phyloP scores from a whole-genome alignment of 75 land plant species.

The Isoetes taiwanensis region DNA sequence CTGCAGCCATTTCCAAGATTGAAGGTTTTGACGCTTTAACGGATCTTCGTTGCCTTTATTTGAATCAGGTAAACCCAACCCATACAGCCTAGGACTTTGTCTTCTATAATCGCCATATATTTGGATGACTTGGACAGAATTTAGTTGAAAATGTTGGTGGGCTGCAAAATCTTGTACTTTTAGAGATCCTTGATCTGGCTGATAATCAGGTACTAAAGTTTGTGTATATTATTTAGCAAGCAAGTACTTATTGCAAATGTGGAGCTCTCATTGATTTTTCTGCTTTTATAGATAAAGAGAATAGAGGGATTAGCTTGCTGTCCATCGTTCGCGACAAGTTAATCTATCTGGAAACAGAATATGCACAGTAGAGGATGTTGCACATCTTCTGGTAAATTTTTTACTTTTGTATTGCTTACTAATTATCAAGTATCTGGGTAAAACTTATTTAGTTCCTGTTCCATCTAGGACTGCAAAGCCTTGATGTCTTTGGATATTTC shows the following conservation, averaged over 20 bases:
- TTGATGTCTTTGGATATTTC: conserved; percentile 28
- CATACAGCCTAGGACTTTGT: neutral
- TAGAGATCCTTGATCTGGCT: conserved; percentile 25
- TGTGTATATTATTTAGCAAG: neutral
- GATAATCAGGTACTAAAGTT: conserved; percentile 22
- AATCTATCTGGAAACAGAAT: conserved; percentile 29
- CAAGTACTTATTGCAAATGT: neutral
- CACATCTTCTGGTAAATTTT: conserved; percentile 17
- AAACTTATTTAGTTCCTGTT: neutral
- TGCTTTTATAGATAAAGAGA: conserved; percentile 14
- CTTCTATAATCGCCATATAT: neutral
- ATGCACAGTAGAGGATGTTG: conserved; percentile 13
- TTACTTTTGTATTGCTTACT: neutral
- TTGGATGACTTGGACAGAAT: conserved; percentile 13
- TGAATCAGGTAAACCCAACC: conserved; percentile 18
- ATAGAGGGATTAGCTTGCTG: conserved; percentile 17
- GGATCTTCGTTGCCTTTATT: conserved; percentile 25
- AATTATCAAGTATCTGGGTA: neutral
- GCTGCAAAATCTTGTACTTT: conserved; percentile 15
- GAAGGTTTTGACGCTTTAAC: conserved; percentile 20
- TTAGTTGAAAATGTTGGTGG: conserved; percentile 19
- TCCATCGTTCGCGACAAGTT: conserved; percentile 13
- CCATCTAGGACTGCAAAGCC: conserved; percentile 20
- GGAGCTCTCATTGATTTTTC: neutral
- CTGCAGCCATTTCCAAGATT: conserved; percentile 22